A percentile compares a stretch with the other conserved stretches of the same genome.
Conservation (phyloP, 805 yeast genomes). For the Kodamaea lidongshanica region DNA sequence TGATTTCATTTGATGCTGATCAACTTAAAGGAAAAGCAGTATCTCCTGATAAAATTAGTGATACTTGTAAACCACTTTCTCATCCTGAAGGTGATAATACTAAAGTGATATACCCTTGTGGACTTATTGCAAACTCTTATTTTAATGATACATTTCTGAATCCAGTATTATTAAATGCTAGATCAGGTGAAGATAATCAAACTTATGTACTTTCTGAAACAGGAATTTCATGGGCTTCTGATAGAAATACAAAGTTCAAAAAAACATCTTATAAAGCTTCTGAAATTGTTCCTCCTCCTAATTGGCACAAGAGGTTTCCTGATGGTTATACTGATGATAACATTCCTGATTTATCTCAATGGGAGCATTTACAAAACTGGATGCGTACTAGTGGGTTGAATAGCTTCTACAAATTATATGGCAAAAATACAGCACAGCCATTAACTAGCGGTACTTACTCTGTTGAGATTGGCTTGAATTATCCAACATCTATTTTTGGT, state of each 20-base stretch:
- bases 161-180: conserved; percentile 42
- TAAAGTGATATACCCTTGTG: conserved; percentile 77
- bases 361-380: conserved; percentile 94
- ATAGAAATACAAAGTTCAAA: conserved; percentile 58
- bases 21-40: conserved; percentile 79
- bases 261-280: conserved; percentile 60
- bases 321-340: conserved; percentile 82
- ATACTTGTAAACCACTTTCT: conserved; percentile 32
- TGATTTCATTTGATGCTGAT: conserved; percentile 70
- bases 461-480: conserved; percentile 64
- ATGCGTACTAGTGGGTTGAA: conserved; percentile 97
- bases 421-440: conserved; percentile 56
- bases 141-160: conserved; percentile 80
- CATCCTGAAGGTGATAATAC: conserved; percentile 17
- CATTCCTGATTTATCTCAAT: conserved; percentile 64
- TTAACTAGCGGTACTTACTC: conserved; percentile 64
- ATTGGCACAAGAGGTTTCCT: conserved; percentile 77
- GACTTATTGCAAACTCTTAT: conserved; percentile 84
- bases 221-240: conserved; percentile 84
- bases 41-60: conserved; percentile 40
- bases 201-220: conserved; percentile 40
- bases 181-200: conserved; percentile 37
- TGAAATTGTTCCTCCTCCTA: conserved; percentile 89
- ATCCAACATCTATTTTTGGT: conserved; percentile 76
- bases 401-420: conserved; percentile 75